phyloP scores from a whole-genome alignment of 176 grass and related monocot genomes.

The Carex kokanica region DNA sequence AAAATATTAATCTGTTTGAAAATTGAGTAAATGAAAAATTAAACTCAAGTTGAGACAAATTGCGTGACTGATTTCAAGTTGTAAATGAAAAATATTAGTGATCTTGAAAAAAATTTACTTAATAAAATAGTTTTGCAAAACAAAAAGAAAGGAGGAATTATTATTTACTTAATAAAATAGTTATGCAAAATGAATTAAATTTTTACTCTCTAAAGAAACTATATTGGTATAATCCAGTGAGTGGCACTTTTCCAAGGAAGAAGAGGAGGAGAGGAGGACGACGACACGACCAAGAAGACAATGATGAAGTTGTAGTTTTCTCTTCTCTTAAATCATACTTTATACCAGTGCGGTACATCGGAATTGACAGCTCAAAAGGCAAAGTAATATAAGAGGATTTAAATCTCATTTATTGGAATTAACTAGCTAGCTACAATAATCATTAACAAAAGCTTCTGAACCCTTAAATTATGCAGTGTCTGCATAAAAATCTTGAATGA shows the following conservation, averaged over 20 bases:
- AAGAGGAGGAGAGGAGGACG: too few relatives aligned
- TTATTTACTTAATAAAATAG: neutral
- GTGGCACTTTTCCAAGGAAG: too few relatives aligned
- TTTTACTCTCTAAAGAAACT: neutral
- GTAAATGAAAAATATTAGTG: too few relatives aligned
- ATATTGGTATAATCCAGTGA: neutral
- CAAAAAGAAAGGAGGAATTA: neutral
- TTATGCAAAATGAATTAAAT: neutral
- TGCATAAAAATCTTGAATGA: constrained; percentile 50
- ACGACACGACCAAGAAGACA: too few relatives aligned
- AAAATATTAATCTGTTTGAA: too few relatives aligned
- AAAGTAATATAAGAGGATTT: too few relatives aligned
- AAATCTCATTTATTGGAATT: neutral
- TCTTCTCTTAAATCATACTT: too few relatives aligned
- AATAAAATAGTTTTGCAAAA: neutral
- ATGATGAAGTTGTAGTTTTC: too few relatives aligned
- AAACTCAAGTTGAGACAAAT: neutral
- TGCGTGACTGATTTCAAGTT: neutral
- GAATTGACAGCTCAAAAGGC: too few relatives aligned
- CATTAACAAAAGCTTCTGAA: neutral
- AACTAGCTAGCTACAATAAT: neutral
- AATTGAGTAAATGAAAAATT: too few relatives aligned
- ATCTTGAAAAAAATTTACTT: too few relatives aligned
- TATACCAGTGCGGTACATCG: too few relatives aligned
- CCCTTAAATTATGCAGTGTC: constrained; percentile 28